A percentile compares a stretch with the other conserved stretches of the same genome.
phyloP scores from a whole-genome alignment of 345 rosid species.

The Erysimum cheiranthoides region DNA sequence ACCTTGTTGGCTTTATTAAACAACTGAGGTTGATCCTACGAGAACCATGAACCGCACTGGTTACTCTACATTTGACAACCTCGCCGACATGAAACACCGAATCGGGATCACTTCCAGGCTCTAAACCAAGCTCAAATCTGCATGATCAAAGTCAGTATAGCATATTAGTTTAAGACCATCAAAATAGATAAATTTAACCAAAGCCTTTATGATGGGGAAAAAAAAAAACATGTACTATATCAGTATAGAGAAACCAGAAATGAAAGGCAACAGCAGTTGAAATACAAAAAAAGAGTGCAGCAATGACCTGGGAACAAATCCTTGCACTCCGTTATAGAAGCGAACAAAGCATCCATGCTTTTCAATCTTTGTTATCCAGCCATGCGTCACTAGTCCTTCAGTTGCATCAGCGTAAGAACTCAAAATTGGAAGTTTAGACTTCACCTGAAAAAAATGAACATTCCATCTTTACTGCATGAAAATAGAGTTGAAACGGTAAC shows the following conservation, averaged over 20 bases:
- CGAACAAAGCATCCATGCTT: constrained; percentile 94
- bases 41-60: constrained; percentile 63
- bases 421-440: constrained; percentile 83
- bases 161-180: constrained; percentile 31
- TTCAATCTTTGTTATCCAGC: constrained; percentile 97
- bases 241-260: constrained; percentile 11
- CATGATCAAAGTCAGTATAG: constrained; percentile 39
- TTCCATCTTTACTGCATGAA: constrained; percentile 28
- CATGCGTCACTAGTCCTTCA: constrained; percentile 82
- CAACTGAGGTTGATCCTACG: constrained; percentile 88
- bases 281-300: constrained; percentile 28
- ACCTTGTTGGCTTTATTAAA: constrained; percentile 80
- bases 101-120: constrained; percentile 71
- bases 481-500: constrained; percentile 21
- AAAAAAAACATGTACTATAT: background rate
- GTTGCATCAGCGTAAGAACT: constrained; percentile 87
- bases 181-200: constrained; percentile 17
- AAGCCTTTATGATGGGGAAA: constrained; percentile 9
- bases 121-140: constrained; percentile 94
- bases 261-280: constrained; percentile 24
- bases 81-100: constrained; percentile 85
- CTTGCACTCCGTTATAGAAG: constrained; percentile 97
- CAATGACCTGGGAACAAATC: constrained; percentile 83
- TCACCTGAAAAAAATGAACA: constrained; percentile 65
- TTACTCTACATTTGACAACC: constrained; percentile 94